Evolutionary conservation across 2,329 filamentous ascomycete species (phyloP).

Genomic region (Diaporthe eres): DNA sequence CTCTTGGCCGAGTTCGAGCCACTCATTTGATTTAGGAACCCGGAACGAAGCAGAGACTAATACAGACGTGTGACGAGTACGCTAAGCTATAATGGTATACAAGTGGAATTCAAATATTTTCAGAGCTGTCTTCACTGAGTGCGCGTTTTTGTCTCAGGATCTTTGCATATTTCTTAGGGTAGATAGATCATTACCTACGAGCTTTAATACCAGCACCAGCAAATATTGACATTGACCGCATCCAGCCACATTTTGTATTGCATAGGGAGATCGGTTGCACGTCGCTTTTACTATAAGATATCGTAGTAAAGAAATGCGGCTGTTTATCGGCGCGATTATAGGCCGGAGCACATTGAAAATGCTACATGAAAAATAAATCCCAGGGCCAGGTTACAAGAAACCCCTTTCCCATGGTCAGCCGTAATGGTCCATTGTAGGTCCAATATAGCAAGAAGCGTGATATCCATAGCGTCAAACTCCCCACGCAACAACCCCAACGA

Average conservation of each 20-base stretch:
- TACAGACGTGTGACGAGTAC: conserved; percentile 13
- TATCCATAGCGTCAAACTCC: neutral
- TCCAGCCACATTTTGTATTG: neutral
- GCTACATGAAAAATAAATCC: neutral
- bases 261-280: neutral
- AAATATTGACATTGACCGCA: neutral
- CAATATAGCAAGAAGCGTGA: neutral
- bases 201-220: neutral
- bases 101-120: neutral
- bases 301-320: neutral
- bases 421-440: neutral
- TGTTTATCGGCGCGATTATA: neutral
- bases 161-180: no score
- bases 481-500: neutral
- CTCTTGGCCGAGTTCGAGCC: neutral
- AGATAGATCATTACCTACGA: neutral
- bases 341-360: no score
- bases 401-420: no score
- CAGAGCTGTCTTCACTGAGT: neutral
- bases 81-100: neutral
- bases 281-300: neutral
- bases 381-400: neutral
- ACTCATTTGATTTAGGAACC: conserved; percentile 13
- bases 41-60: conserved; percentile 9
- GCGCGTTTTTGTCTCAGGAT: neutral